Conservation (phyloP, 2,329 filamentous ascomycete genomes). For the Teratosphaeria nubilosa region DNA sequence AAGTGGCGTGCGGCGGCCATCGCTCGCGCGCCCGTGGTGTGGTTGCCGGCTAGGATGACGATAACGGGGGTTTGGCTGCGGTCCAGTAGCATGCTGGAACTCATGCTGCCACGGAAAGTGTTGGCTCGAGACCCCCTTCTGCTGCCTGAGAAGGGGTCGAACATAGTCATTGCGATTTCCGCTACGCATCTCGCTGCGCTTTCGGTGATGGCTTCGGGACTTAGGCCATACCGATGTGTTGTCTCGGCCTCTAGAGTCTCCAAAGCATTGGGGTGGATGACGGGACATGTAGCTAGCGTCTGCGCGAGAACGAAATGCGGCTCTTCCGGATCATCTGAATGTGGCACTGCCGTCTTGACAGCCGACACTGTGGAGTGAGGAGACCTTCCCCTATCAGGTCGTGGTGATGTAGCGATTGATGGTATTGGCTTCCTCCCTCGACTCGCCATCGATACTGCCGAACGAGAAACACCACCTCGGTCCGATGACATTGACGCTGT, state of each 20-base stretch:
- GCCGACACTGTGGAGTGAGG: conserved; percentile 20
- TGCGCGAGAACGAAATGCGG: conserved; percentile 44
- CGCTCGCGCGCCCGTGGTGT: conserved; percentile 75
- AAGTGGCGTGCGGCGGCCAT: conserved; percentile 80
- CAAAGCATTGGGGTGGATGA: conserved; percentile 66
- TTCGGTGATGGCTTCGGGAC: conserved; percentile 83
- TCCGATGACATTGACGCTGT: conserved; percentile 22
- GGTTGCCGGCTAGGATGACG: conserved; percentile 88
- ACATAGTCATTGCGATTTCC: conserved; percentile 56
- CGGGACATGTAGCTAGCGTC: conserved; percentile 46
- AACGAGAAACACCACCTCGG: conserved; percentile 12
- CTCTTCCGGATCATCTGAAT: conserved; percentile 7
- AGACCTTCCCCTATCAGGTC: conserved; percentile 20
- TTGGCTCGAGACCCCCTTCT: conserved; percentile 21
- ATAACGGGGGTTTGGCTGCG: conserved; percentile 45
- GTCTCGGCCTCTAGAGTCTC: conserved; percentile 87
- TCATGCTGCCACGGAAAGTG: conserved; percentile 48
- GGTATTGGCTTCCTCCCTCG: conserved; percentile 9
- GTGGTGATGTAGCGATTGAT: conserved; percentile 16
- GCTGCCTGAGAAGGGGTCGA: conserved; percentile 13
- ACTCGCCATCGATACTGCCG: conserved; percentile 14
- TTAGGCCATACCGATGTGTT: conserved; percentile 74
- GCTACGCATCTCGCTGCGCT: conserved; percentile 84
- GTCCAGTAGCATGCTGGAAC: conserved; percentile 45
- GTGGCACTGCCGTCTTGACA: conserved; percentile 5